Percentiles rank a stretch among this genome's conserved stretches.
Conservation (phyloP, 1,284 basidiomycete genomes). For the Cutaneotrichosporon sp. region DNA sequence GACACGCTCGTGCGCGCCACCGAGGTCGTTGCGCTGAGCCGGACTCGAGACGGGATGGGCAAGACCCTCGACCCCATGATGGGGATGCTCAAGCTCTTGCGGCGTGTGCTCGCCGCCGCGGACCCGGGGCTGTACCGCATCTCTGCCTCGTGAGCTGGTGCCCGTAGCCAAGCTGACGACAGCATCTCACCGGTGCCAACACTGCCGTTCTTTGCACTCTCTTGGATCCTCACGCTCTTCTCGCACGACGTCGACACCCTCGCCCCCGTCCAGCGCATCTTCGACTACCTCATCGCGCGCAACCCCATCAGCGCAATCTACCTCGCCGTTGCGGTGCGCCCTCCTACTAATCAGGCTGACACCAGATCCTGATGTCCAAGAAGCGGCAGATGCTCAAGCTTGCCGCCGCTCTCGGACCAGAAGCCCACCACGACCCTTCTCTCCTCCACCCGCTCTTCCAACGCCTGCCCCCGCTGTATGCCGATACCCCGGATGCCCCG, state of each 20-base stretch:
- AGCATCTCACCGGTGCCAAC: constrained; percentile 46
- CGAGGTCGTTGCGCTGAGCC: constrained; percentile 64
- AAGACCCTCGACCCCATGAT: constrained; percentile 78
- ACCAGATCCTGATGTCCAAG: constrained; percentile 52
- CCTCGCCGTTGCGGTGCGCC: constrained; percentile 73
- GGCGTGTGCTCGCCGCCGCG: constrained; percentile 66
- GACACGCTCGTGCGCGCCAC: constrained; percentile 65
- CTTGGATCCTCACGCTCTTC: constrained; percentile 86
- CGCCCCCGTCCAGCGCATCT: constrained; percentile 78
- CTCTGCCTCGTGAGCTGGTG: constrained; percentile 55
- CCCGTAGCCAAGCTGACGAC: no score
- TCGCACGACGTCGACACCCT: constrained; percentile 86
- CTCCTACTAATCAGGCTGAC: neutral
- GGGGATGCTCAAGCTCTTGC: constrained; percentile 75
- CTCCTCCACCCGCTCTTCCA: constrained; percentile 75
- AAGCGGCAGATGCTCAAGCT: constrained; percentile 48
- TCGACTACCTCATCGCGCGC: constrained; percentile 80
- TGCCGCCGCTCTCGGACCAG: constrained; percentile 35
- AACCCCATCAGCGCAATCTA: constrained; percentile 81
- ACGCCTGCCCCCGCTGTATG: constrained; percentile 65
- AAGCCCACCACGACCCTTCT: constrained; percentile 44
- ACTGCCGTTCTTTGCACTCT: constrained; percentile 67
- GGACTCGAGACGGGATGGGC: constrained; percentile 88
- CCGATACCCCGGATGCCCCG: constrained; percentile 40
- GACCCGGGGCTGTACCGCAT: constrained; percentile 71